Conservation (phyloP, 331 rosid species). For the Acacia pycnantha region DNA sequence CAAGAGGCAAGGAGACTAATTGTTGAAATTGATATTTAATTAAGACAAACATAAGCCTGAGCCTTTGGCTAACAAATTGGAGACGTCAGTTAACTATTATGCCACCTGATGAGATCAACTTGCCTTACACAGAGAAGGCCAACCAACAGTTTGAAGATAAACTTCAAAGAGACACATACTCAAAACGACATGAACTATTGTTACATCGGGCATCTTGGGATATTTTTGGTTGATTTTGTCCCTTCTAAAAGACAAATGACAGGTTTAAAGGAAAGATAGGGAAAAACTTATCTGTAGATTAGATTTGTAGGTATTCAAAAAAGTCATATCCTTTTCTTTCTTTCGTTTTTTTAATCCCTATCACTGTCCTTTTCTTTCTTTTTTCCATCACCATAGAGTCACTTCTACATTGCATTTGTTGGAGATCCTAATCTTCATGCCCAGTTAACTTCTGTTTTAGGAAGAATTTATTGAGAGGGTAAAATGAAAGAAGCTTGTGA, state of each 20-base stretch:
- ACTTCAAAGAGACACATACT: constrained; percentile 15
- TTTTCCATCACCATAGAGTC: no score
- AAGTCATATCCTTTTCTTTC: constrained; percentile 2
- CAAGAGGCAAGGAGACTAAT: background rate
- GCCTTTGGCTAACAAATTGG: background rate
- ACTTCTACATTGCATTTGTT: no score
- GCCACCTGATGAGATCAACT: background rate
- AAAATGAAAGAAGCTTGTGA: background rate
- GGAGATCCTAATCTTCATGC: background rate
- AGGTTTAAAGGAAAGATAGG: background rate
- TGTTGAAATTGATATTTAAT: background rate
- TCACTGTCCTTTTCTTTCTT: background rate
- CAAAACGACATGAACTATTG: constrained; percentile 21
- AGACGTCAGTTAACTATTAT: background rate
- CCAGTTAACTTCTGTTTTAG: background rate
- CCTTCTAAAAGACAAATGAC: background rate
- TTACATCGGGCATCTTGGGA: constrained; percentile 24
- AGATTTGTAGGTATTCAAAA: background rate
- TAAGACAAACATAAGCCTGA: background rate
- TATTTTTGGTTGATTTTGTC: constrained; percentile 32
- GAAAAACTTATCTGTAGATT: background rate
- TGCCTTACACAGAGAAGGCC: background rate
- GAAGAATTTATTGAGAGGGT: background rate
- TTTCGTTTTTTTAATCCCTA: background rate
- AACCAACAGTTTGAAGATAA: background rate